Evolutionary conservation across 2,329 filamentous ascomycete genomes (phyloP), one percentile per base, ranked within the genome.

Genomic region (Hypomyces rosellus): DNA sequence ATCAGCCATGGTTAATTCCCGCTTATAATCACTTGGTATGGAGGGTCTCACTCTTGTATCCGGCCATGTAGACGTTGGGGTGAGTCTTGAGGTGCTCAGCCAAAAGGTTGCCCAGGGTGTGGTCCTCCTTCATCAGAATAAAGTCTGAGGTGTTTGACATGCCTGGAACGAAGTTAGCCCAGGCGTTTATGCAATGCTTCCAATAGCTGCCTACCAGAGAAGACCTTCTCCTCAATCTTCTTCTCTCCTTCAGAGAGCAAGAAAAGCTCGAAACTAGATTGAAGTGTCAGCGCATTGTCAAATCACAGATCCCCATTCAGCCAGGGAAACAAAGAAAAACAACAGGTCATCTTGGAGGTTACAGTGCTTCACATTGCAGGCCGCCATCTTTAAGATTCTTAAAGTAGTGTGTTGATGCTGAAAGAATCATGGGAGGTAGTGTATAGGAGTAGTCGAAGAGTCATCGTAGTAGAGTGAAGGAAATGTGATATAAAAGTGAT

Each of bases 141-240:
- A 99, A 99, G 70, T 96, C 88, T 9, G 89, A 88, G n/a, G 88
- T 90, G 67, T 96, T 95, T 18, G 92, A 89, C 66, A 95, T 90
- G 64, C 89, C 90, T 65, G 42, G 7, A 9, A 22, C 30, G n/a
- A 12, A 12, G 37, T 54, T 34, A 57, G 55, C 42, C 34, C 44
- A 15, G 2, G 12, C 8, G 5, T 7, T 15, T 12, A 7, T 37
- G 20, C 20, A 48, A 33, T n/a, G 2, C 30, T 14, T 34, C 15
- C 33, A 5, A 34, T 9, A 5, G 3, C 4, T n/a, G 72, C 86
- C 69, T 77, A 95, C 92, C 89, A 51, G 91, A 93, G 66, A 96
- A 93, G 6, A 89, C 78, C 64, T 88, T 86, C 71, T 90, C 85
- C 53, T 90, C 86, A 52, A 96, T 89, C 73, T 96, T 97, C 76